Evolutionary conservation across 306 rosid genomes (phyloP), one percentile per base, ranked within the genome.

Genomic region (Malus sieversii): DNA sequence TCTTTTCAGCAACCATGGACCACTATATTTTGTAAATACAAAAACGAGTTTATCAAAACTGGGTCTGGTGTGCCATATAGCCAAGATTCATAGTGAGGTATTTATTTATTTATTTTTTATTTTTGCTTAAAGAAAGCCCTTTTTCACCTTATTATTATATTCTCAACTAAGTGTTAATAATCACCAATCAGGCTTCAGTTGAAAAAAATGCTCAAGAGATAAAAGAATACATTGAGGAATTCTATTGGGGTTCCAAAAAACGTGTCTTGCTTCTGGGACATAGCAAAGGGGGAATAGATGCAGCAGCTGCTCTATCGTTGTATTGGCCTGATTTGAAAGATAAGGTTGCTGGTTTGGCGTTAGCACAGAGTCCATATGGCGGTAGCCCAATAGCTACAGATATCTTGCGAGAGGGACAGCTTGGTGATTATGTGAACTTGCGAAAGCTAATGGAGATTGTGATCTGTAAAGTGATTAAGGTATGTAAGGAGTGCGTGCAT

Each of bases 11-110:
- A 96, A 90, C 81, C 98, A 96, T 76, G 98, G 99, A 68, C 98
- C 99, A 71, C 96, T 96, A 55, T 96, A 92, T 82, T 96, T 96
- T 73, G 93, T 92, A 66, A 87, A 81, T 78, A 88, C 99, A 22
- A 92, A 96, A 83, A 80, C 44, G 72, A 70, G 92, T 73, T 88
- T 96, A 82, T 96, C 98, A 79, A 92, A 96, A 88, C 76, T 96
- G 92, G 99, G 99, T 74, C 84, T 96, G 78, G 76, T 90, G 27
- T 96, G 99, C 86, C 97, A 96, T 81, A 96, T 96, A 65, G 99
- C 98, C 53, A 96, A 92, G 91, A 96, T 96, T 86, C 99, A 96
- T 71, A 90, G 99, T 10, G 98, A 96, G 98, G 99, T 96, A 88
- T 79, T 35, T 35, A 35, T 33, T 52, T 74, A 32, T 29, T 57